A percentile compares a stretch with the other conserved stretches of the same genome.
Conservation (phyloP, 2,329 filamentous ascomycete species). For the Trichoderma oligosporum region DNA sequence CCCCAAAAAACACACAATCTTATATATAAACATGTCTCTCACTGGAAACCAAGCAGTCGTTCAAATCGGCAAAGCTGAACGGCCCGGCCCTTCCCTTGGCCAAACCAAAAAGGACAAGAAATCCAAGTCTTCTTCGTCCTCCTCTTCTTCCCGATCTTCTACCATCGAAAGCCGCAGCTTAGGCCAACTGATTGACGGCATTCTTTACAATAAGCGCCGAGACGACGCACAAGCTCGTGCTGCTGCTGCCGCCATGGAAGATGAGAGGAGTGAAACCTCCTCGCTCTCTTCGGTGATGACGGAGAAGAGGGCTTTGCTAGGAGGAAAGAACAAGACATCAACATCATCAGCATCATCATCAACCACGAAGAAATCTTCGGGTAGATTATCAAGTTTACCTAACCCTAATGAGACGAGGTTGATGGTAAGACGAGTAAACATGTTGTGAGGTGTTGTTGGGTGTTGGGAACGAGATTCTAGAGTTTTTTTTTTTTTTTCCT, state of each 20-base stretch:
- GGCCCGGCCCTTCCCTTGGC: conserved; percentile 8
- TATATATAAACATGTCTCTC: conserved; percentile 16
- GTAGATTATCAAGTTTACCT: neutral
- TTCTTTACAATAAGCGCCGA: conserved; percentile 10
- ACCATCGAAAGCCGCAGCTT: neutral
- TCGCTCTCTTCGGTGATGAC: conserved; percentile 14
- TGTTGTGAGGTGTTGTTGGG: no score
- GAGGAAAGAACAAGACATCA: neutral
- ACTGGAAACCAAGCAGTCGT: conserved; percentile 14
- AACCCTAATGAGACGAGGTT: conserved; percentile 1
- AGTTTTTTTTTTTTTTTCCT: neutral
- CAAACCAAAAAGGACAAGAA: conserved; percentile 2
- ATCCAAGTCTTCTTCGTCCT: neutral
- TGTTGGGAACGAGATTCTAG: neutral
- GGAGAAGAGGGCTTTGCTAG: conserved; percentile 13
- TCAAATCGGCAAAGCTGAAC: conserved; percentile 14
- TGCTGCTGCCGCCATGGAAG: neutral
- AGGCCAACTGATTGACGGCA: conserved; percentile 1
- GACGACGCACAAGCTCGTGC: conserved; percentile 4
- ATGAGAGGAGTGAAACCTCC: conserved; percentile 6
- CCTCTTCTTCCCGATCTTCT: neutral
- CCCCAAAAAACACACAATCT: no score
- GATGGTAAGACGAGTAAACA: no score
- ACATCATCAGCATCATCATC: no score
- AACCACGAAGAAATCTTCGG: neutral